Evolutionary conservation across 2,329 filamentous ascomycete species (phyloP).

Genomic region (Pyrenochaeta sp.): DNA sequence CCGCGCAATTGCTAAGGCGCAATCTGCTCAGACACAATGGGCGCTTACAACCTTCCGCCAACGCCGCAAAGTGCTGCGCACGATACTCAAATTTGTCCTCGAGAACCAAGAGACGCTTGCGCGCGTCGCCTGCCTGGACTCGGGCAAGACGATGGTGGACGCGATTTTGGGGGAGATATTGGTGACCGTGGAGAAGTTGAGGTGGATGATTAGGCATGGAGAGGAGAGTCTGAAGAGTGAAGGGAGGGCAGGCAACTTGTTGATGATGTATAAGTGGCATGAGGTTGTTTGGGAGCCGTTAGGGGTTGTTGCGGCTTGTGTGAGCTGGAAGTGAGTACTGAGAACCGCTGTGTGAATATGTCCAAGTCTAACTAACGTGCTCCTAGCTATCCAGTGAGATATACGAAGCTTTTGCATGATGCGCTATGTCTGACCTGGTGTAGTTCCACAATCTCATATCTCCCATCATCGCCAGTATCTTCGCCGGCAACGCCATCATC

Average conservation of each 20-base stretch:
- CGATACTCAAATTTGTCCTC: slow-evolving; percentile 82
- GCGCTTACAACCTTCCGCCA: slow-evolving; percentile 78
- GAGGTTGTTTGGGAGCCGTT: slow-evolving; percentile 90
- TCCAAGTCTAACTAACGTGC: slow-evolving; percentile 15
- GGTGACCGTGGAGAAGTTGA: slow-evolving; percentile 90
- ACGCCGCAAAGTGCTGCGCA: slow-evolving; percentile 79
- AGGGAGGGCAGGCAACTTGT: slow-evolving; percentile 81
- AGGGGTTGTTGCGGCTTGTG: slow-evolving; percentile 89
- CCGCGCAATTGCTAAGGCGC: slow-evolving; percentile 75
- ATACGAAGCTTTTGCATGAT: not conserved
- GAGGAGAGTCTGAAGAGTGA: slow-evolving; percentile 79
- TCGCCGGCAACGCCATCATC: slow-evolving; percentile 88
- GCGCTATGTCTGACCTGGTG: slow-evolving; percentile 37
- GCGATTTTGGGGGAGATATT: slow-evolving; percentile 93
- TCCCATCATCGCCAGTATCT: slow-evolving; percentile 88
- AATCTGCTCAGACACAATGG: slow-evolving; percentile 80
- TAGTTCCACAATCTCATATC: slow-evolving; percentile 93
- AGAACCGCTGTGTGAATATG: not conserved
- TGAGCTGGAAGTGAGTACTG: slow-evolving; percentile 87
- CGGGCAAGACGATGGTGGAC: slow-evolving; percentile 95
- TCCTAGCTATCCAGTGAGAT: slow-evolving; percentile 54
- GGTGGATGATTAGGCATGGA: slow-evolving; percentile 92
- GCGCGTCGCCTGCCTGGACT: slow-evolving; percentile 85
- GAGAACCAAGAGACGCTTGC: slow-evolving; percentile 91
- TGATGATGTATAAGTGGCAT: slow-evolving; percentile 97